phyloP scores from a whole-genome alignment of 2,329 filamentous ascomycete species.

The Acephala macrosclerotiorum region DNA sequence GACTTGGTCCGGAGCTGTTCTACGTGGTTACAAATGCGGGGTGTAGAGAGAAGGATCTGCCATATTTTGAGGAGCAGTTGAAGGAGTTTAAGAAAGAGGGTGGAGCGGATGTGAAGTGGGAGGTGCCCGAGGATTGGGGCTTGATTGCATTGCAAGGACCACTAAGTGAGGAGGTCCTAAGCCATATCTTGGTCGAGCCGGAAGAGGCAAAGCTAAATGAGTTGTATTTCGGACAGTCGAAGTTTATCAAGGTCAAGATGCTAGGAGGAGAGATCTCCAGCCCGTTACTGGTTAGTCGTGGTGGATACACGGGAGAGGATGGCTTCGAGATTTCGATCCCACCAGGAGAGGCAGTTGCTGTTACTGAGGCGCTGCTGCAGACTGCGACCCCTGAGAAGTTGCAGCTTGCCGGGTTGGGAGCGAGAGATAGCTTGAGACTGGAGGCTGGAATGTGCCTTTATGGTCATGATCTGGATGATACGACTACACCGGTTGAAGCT shows the following conservation, averaged over 20 bases:
- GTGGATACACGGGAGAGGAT: conserved; percentile 97
- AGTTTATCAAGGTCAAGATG: conserved; percentile 70
- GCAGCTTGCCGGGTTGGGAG: conserved; percentile 86
- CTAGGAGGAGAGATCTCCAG: conserved; percentile 55
- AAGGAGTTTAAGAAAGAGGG: conserved; percentile 62
- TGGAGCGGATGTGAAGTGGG: conserved; percentile 68
- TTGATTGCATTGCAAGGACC: conserved; percentile 93
- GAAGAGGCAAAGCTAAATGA: conserved; percentile 62
- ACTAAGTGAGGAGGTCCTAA: conserved; percentile 73
- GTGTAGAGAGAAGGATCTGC: conserved; percentile 86
- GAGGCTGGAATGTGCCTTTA: conserved; percentile 99
- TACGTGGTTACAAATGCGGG: conserved; percentile 97
- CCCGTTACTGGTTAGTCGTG: conserved; percentile 79
- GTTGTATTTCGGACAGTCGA: conserved; percentile 83
- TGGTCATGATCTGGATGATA: conserved; percentile 93
- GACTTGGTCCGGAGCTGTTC: conserved; percentile 76
- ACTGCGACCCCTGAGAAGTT: conserved; percentile 66
- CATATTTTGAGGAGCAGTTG: conserved; percentile 77
- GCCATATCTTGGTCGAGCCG: conserved; percentile 63
- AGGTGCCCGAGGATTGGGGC: conserved; percentile 74
- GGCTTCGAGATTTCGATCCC: conserved; percentile 96
- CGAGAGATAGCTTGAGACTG: conserved; percentile 88
- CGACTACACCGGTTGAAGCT: conserved; percentile 72
- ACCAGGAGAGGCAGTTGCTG: conserved; percentile 65
- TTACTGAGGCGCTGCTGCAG: conserved; percentile 66